Base-by-base conservation (phyloP, 108 stramenopile genomes). In the Skeletonema costatum region DNA sequence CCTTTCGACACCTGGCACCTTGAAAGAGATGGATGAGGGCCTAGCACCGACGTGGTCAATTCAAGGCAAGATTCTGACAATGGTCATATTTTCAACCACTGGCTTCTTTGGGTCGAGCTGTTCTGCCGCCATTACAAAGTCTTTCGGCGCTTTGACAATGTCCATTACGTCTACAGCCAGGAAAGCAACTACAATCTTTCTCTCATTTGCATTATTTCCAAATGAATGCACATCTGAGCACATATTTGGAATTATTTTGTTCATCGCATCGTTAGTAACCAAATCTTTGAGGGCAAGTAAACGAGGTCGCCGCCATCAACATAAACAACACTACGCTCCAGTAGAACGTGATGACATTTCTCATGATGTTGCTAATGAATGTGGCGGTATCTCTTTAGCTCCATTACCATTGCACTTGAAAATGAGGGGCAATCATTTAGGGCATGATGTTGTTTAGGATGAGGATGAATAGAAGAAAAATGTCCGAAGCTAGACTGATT, bases 141-240 rank as follows among this genome's bases (percentile, higher is more conserved):
- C 93, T 19, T 97, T 95, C 74, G 96, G 96, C 19, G 96, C 96
- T 11, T 81, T 97, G 63, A 85, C 93, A 25, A 95, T 95, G 93
- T 90, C 89, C 19, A 93, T 97, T 13, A 97, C 93, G 14, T 92
- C 92, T 17, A 93, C 93, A 31, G 91, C 93, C 2, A 74, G 95
- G 63, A 95, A 95, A 72, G 96, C 96, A n/a, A 87, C 92, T 3
- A 97, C 96, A 4, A 83, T 97, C 0, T 97, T 97, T 76, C 78
- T 97, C 0, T 92, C 91, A 19, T 97, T 97, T 82, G 77, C 91
- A 13, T 67, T 97, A 4, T 97, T 97, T 75, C 79, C 92, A 56
- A 76, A 97, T 73, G 89, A 76, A 19, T 95, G 93, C 64, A 97
- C 92, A 5, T 51, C 73, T 32, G 89, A 95, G 72, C 96, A 97